phyloP scores from a whole-genome alignment of 2,329 filamentous ascomycete genomes.

The Scedosporium dehoogii region DNA sequence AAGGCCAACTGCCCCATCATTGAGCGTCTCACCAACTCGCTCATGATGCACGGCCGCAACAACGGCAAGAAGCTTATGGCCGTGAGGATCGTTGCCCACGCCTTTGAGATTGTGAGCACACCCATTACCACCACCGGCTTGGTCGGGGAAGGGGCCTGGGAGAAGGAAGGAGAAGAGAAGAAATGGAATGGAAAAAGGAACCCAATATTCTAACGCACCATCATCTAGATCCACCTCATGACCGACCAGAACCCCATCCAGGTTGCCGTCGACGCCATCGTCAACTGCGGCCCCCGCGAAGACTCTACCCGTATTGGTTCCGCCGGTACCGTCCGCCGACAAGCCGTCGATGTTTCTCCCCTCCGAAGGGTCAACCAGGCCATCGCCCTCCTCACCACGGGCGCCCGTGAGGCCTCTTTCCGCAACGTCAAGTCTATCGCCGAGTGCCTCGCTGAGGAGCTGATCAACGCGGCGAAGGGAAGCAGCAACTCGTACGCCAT shows the following conservation, averaged over 20 bases:
- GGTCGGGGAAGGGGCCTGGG: no score
- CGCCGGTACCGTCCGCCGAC: constrained; percentile 98
- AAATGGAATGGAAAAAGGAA: constrained; percentile 7
- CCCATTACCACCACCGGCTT: not conserved
- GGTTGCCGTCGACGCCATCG: constrained; percentile 97
- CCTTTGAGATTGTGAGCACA: constrained; percentile 94
- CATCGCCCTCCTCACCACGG: constrained; percentile 96
- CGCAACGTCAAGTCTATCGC: constrained; percentile 99
- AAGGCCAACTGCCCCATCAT: constrained; percentile 99
- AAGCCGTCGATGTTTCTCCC: constrained; percentile 99
- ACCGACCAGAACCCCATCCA: constrained; percentile 99
- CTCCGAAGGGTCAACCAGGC: constrained; percentile 99
- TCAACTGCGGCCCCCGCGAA: constrained; percentile 99
- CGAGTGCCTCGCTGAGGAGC: constrained; percentile 98
- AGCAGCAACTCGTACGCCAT: constrained; percentile 99
- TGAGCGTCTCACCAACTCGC: constrained; percentile 99
- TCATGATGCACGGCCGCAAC: constrained; percentile 99
- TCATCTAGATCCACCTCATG: constrained; percentile 94
- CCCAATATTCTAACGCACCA: not conserved
- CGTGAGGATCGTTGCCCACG: constrained; percentile 96
- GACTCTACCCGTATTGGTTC: constrained; percentile 99
- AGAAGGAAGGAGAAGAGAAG: not conserved
- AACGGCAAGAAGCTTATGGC: constrained; percentile 99
- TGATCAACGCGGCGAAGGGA: constrained; percentile 99
- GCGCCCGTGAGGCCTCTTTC: constrained; percentile 97